These are phyloP conservation scores for Myrmaecium sp. DNA, from an alignment of 2,329 filamentous ascomycete genomes.

Conservation along the genomic window DNA sequence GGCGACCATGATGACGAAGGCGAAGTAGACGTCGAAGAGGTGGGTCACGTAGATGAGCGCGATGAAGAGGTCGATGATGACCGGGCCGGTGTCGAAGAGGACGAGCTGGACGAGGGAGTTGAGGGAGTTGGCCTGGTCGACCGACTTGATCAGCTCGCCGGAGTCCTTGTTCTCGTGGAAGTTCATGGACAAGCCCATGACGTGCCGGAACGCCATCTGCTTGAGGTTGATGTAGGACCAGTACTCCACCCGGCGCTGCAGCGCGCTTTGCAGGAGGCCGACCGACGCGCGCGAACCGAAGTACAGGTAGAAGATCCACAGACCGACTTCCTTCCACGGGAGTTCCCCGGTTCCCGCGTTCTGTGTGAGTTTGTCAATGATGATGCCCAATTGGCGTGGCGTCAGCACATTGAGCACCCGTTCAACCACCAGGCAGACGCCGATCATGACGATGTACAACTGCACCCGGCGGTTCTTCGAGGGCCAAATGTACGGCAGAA, in stretches of 20 bases:
- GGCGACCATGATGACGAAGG: slow-evolving; percentile 21
- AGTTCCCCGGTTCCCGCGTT: not conserved
- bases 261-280: too few species aligned
- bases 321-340: slow-evolving; percentile 2
- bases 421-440: slow-evolving; percentile 43
- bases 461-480: slow-evolving; percentile 45
- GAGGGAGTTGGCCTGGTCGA: slow-evolving; percentile 45
- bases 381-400: slow-evolving; percentile 56
- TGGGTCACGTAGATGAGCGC: slow-evolving; percentile 44
- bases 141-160: slow-evolving; percentile 45
- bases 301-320: slow-evolving; percentile 6
- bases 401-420: slow-evolving; percentile 57
- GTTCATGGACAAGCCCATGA: slow-evolving; percentile 51
- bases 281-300: too few species aligned
- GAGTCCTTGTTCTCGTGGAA: slow-evolving; percentile 53
- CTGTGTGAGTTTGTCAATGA: slow-evolving; percentile 44
- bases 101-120: slow-evolving; percentile 42
- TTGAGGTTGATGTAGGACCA: slow-evolving; percentile 42
- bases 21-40: slow-evolving; percentile 41
- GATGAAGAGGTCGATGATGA: slow-evolving; percentile 42
- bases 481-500: slow-evolving; percentile 62
- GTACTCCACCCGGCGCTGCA: too few species aligned
- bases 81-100: slow-evolving; percentile 43
- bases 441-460: slow-evolving; percentile 45
- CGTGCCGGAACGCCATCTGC: slow-evolving; percentile 45